A percentile compares a stretch with the other conserved stretches of the same genome.
These are phyloP conservation scores for Prunus salicina DNA, from an alignment of 306 rosid genomes.

Conservation along the genomic window DNA sequence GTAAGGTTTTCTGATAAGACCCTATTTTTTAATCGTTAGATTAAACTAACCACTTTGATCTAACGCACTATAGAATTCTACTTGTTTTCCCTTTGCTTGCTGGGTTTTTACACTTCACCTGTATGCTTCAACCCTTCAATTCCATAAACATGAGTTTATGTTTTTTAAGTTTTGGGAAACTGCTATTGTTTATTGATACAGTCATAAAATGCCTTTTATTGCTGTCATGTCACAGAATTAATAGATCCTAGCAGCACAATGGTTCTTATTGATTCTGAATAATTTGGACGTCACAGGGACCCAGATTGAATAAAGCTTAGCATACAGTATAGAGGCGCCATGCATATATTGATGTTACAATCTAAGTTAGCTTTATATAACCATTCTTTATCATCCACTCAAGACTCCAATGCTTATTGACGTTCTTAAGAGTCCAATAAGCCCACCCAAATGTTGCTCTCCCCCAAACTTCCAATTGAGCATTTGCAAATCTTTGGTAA, in stretches of 20 bases:
- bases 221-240: background rate
- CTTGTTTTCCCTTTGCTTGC: too few species aligned
- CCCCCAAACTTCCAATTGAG: conserved; percentile 58
- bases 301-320: background rate
- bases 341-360: background rate
- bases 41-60: too few species aligned
- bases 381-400: conserved; percentile 77
- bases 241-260: background rate
- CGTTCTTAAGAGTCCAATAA: conserved; percentile 72
- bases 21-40: fast-evolving
- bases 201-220: background rate
- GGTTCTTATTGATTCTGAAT: background rate
- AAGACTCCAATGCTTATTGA: conserved; percentile 61
- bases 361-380: conserved; percentile 39
- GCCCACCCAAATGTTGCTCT: conserved; percentile 84
- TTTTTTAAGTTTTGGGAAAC: too few species aligned
- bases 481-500: conserved; percentile 51
- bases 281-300: background rate
- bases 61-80: too few species aligned
- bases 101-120: background rate
- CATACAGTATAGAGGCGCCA: background rate
- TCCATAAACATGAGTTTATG: too few species aligned
- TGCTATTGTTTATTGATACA: background rate
- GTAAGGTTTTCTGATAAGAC: too few species aligned
- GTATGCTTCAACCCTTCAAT: background rate